phyloP scores from a whole-genome alignment of 805 yeast species.

The Saturnispora serradocipensis region DNA sequence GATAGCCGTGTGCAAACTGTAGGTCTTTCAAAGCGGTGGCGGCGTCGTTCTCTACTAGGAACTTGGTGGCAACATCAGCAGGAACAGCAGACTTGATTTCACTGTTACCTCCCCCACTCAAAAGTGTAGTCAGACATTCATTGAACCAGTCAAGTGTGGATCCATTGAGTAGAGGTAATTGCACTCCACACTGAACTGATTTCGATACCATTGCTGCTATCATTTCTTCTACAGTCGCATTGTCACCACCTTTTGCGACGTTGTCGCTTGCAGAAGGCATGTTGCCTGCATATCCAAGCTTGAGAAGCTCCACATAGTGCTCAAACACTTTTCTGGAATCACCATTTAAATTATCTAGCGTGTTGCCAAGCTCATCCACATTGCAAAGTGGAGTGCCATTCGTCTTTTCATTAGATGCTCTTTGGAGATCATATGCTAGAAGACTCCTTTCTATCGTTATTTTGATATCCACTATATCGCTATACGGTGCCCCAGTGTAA shows the following conservation, averaged over 20 bases:
- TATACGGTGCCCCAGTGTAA: not conserved
- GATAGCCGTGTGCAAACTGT: constrained; percentile 61
- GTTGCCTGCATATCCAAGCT: constrained; percentile 11
- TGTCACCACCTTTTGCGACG: not conserved
- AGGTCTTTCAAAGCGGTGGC: constrained; percentile 55
- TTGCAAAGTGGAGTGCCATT: not conserved
- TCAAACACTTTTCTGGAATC: not conserved
- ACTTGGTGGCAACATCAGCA: not conserved
- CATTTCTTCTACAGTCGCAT: constrained; percentile 32
- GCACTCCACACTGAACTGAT: constrained; percentile 35
- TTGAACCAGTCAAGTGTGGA: constrained; percentile 25
- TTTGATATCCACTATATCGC: constrained; percentile 11
- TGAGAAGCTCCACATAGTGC: constrained; percentile 11
- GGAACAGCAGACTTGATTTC: not conserved
- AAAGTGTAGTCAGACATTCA: constrained; percentile 19
- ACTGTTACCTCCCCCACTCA: not conserved
- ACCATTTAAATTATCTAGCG: not conserved
- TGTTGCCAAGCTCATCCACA: not conserved
- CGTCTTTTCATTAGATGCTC: not conserved
- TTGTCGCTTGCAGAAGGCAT: constrained; percentile 3
- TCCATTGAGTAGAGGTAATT: constrained; percentile 22
- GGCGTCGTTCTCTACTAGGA: not conserved
- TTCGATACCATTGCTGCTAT: constrained; percentile 39
- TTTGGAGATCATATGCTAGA: constrained; percentile 8
- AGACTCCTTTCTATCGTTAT: constrained; percentile 13